Evolutionary conservation across 2,329 filamentous ascomycete species (phyloP).

Genomic region (Penicillium sp.): DNA sequence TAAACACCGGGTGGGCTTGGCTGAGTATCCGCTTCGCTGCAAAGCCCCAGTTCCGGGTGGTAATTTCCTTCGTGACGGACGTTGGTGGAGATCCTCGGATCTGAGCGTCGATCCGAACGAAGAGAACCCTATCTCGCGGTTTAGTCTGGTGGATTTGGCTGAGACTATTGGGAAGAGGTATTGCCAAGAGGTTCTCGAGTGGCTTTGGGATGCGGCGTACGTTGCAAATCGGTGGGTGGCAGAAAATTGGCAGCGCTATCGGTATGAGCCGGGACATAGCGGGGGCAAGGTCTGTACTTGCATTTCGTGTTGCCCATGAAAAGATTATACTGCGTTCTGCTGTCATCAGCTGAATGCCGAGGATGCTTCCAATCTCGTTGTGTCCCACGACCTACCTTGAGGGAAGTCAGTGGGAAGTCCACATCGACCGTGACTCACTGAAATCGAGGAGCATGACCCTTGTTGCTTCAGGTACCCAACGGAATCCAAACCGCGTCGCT

Average conservation of each 20-base stretch:
- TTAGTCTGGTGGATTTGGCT: constrained; percentile 27
- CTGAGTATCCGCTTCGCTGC: constrained; percentile 35
- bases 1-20: constrained; percentile 37
- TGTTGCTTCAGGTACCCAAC: background rate
- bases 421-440: background rate
- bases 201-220: constrained; percentile 32
- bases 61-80: constrained; percentile 35
- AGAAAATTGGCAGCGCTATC: constrained; percentile 32
- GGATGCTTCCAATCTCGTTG: too few relatives aligned
- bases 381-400: background rate
- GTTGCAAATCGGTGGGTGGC: constrained; percentile 35
- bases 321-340: too few relatives aligned
- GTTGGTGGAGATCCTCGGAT: constrained; percentile 38
- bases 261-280: background rate
- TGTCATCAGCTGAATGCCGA: too few relatives aligned
- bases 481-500: background rate
- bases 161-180: constrained; percentile 22
- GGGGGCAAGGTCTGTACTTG: background rate
- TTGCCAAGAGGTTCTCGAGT: constrained; percentile 22
- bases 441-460: background rate
- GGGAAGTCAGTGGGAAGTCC: background rate
- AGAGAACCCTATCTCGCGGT: constrained; percentile 25
- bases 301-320: background rate
- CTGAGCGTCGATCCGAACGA: constrained; percentile 31
- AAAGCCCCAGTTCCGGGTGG: constrained; percentile 30